Conservation (phyloP, 768 basidiomycete genomes). For the Suillus paluster region DNA sequence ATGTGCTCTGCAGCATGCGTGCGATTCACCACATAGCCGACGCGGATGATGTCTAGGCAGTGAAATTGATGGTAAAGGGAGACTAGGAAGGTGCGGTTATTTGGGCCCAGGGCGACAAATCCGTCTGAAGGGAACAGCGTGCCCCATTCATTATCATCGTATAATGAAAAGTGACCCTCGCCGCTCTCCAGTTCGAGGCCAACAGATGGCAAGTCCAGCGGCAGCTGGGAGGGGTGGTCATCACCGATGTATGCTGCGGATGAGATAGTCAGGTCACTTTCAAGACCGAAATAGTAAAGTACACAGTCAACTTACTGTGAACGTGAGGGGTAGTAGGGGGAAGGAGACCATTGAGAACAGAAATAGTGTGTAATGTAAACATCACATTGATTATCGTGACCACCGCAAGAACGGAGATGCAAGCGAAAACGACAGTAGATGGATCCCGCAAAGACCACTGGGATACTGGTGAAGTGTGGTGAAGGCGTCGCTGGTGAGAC, state of each 20-base stretch:
- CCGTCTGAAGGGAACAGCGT: conserved; percentile 38
- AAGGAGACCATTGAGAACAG: conserved; percentile 17
- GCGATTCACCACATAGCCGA: conserved; percentile 27
- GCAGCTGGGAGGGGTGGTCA: conserved; percentile 37
- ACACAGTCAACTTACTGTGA: conserved; percentile 24
- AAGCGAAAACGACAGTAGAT: conserved; percentile 11
- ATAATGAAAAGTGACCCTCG: conserved; percentile 32
- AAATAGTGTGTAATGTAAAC: conserved; percentile 19
- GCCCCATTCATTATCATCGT: conserved; percentile 41
- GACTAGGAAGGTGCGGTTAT: conserved; percentile 36
- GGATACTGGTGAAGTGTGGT: background rate
- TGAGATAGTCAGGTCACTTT: background rate
- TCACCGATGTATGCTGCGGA: conserved; percentile 33
- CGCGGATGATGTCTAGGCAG: conserved; percentile 45
- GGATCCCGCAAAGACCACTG: conserved; percentile 1
- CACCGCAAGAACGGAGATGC: conserved; percentile 22
- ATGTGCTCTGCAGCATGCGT: conserved; percentile 34
- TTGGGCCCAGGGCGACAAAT: conserved; percentile 39
- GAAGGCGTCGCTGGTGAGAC: background rate
- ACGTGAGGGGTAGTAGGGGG: conserved; percentile 18
- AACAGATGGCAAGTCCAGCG: conserved; percentile 31
- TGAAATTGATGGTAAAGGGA: conserved; percentile 55
- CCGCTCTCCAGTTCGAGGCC: conserved; percentile 32
- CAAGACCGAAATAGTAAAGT: conserved; percentile 1
- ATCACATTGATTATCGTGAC: conserved; percentile 29